A percentile compares a stretch with the other conserved stretches of the same genome.
phyloP scores from a whole-genome alignment of 108 stramenopile genomes.

The Conticribra guillardii region DNA sequence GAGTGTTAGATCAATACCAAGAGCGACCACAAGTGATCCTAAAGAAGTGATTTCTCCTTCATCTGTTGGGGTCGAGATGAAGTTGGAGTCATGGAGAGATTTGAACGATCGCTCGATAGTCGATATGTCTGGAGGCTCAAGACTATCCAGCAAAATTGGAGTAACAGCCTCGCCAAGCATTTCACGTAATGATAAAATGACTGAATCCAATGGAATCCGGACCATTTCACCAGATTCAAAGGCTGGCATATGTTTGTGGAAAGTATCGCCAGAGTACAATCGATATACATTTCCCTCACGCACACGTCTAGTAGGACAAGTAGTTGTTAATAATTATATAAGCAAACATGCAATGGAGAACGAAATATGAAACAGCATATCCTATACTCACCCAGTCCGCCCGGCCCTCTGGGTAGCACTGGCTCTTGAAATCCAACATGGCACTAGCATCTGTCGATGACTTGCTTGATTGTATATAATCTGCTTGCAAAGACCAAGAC shows the following conservation, averaged over 20 bases:
- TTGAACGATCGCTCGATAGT: slow-evolving; percentile 82
- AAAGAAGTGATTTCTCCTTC: slow-evolving; percentile 72
- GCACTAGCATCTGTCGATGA: slow-evolving; percentile 81
- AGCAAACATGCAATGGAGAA: too few relatives aligned
- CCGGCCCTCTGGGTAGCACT: slow-evolving; percentile 95
- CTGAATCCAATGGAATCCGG: slow-evolving; percentile 77
- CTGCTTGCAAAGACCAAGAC: slow-evolving; percentile 86
- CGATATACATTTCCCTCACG: slow-evolving; percentile 90
- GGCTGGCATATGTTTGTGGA: slow-evolving; percentile 61
- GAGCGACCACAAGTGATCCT: slow-evolving; percentile 72
- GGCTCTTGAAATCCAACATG: slow-evolving; percentile 90
- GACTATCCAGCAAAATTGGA: slow-evolving; percentile 68
- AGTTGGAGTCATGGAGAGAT: slow-evolving; percentile 67
- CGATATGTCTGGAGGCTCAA: slow-evolving; percentile 80
- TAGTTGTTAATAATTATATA: too few relatives aligned
- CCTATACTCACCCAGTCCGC: slow-evolving; percentile 84
- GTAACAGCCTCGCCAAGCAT: slow-evolving; percentile 78
- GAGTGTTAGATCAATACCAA: slow-evolving; percentile 79
- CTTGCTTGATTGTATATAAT: slow-evolving; percentile 74
- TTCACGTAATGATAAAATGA: slow-evolving; percentile 43
- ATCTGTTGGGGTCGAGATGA: slow-evolving; percentile 66
- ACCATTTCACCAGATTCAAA: slow-evolving; percentile 86
- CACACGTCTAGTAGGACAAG: slow-evolving; percentile 85
- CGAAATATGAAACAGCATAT: too few relatives aligned
- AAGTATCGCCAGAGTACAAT: slow-evolving; percentile 75